Percentiles rank a stretch among this genome's conserved stretches.
phyloP scores from a whole-genome alignment of 352 stramenopile genomes.

The Phytophthora quininea region DNA sequence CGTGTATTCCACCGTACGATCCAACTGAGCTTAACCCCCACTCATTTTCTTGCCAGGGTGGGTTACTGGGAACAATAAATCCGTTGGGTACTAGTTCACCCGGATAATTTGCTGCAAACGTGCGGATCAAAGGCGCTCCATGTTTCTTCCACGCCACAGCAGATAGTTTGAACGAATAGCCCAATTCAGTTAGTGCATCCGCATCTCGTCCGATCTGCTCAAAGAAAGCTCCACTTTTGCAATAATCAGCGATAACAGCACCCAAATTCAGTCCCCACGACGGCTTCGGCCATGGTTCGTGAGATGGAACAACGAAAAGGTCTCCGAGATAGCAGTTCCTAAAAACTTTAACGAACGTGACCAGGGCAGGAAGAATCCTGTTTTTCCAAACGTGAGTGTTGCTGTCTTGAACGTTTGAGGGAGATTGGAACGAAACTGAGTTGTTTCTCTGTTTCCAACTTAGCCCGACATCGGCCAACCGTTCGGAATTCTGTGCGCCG shows the following conservation, averaged over 20 bases:
- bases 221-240: slow-evolving; percentile 29
- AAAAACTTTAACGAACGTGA: slow-evolving; percentile 32
- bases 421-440: background rate
- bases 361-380: slow-evolving; percentile 27
- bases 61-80: slow-evolving; percentile 29
- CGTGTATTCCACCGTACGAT: slow-evolving; percentile 33
- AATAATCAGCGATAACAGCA: slow-evolving; percentile 16
- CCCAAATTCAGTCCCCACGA: slow-evolving; percentile 33
- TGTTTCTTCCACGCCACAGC: slow-evolving; percentile 18
- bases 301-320: slow-evolving; percentile 30
- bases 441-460: slow-evolving; percentile 21
- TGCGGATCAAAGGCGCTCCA: slow-evolving; percentile 25
- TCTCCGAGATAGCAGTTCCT: slow-evolving; percentile 24
- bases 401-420: too few species aligned
- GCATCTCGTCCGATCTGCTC: slow-evolving; percentile 33
- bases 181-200: slow-evolving; percentile 23
- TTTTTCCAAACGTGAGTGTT: slow-evolving; percentile 9
- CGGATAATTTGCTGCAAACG: slow-evolving; percentile 20
- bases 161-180: slow-evolving; percentile 31
- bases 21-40: slow-evolving; percentile 30
- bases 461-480: slow-evolving; percentile 6
- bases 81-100: slow-evolving; percentile 17
- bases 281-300: slow-evolving; percentile 28
- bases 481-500: slow-evolving; percentile 15
- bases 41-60: slow-evolving; percentile 24